phyloP scores from a whole-genome alignment of 768 basidiomycete species.

The Mycena vitilis region DNA sequence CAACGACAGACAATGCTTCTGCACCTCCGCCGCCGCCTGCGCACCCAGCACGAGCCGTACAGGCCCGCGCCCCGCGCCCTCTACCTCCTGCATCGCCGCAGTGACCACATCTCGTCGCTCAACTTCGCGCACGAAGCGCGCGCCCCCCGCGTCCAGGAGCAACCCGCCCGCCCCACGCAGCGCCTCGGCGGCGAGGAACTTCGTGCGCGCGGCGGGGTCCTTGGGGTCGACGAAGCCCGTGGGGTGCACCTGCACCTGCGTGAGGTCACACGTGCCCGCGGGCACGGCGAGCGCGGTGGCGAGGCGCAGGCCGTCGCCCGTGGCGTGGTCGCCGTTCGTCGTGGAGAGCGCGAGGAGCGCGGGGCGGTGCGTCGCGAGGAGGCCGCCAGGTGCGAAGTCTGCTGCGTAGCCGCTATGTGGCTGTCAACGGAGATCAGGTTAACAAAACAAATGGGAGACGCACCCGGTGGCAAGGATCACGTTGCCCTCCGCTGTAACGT shows the following conservation, averaged over 20 bases:
- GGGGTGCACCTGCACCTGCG: slow-evolving; percentile 55
- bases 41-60: slow-evolving; percentile 38
- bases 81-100: slow-evolving; percentile 39
- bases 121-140: slow-evolving; percentile 80
- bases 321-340: slow-evolving; percentile 44
- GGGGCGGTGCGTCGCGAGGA: slow-evolving; percentile 39
- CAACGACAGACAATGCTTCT: slow-evolving; percentile 35
- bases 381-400: slow-evolving; percentile 38
- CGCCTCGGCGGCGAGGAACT: slow-evolving; percentile 86
- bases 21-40: slow-evolving; percentile 37
- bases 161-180: slow-evolving; percentile 85
- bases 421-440: too few species aligned
- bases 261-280: slow-evolving; percentile 39
- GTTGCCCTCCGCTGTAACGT: slow-evolving; percentile 23
- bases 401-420: slow-evolving; percentile 41
- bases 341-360: slow-evolving; percentile 42
- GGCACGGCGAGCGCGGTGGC: slow-evolving; percentile 30
- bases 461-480: slow-evolving; percentile 41
- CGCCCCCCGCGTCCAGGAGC: slow-evolving; percentile 74
- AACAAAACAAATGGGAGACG: neutral
- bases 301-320: slow-evolving; percentile 41
- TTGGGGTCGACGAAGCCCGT: slow-evolving; percentile 86
- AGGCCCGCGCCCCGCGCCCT: slow-evolving; percentile 35
- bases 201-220: slow-evolving; percentile 74
- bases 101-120: slow-evolving; percentile 61